Base-by-base conservation (phyloP, 768 basidiomycete genomes). In the Lyophyllum semitale region DNA sequence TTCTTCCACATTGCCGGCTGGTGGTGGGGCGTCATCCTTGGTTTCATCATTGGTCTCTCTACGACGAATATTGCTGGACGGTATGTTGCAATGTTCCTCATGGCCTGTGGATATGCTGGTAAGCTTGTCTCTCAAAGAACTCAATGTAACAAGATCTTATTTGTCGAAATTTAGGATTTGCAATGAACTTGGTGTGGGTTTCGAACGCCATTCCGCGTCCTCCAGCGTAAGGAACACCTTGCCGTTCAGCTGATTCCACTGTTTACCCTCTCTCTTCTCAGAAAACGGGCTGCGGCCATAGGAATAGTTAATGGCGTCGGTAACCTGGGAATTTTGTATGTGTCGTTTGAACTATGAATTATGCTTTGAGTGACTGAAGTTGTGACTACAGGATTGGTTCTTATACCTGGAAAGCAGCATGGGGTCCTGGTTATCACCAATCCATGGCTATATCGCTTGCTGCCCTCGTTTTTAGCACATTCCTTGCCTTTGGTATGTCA, bases 11-110 rank as follows among this genome's bases (percentile, higher is more conserved):
- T 80, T 48, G 67, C 71, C 2, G 71, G 64, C 2, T 79, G 77
- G 70, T 85, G 82, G 84, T 85, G 84, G 84, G 80, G 71, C 4
- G 77, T 78, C 42, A 83, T 87, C 2, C 35, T 84, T 3, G 87
- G 83, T 1, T 87, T 80, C 59, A 81, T 87, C 58, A 84, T 88
- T 55, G 79, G 78, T 2, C 64, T 86, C 20, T 78, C 78, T 2
- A 86, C 84, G 0, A 76, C 76, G 70, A 70, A 68, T 3, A 75
- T 76, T n/a, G 77, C 68, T 0, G 84, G 75, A 1, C 79, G 85
- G 50, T 87, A 88, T 58, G 71, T 87, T 23, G 76, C 83, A 1
- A 67, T 87, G 66, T 87, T 87, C 68, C 71, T 87, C 30, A 85
- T 88, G 84, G 77, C 85, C 0, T 67, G 68, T 48, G 85, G 85